Base-by-base conservation (phyloP, 176 grass and related monocot species). In the Melocanna baccifera region DNA sequence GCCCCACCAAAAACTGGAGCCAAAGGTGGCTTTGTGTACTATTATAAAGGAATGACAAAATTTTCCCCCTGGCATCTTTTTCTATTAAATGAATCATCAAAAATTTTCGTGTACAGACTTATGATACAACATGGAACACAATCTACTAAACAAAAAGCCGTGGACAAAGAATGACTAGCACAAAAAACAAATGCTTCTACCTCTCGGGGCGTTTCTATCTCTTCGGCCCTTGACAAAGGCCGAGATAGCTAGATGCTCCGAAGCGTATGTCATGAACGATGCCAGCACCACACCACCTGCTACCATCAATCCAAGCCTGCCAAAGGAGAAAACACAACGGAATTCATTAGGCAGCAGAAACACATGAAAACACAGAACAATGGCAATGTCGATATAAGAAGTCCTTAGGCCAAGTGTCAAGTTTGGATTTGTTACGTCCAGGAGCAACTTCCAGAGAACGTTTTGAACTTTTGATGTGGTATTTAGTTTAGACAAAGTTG, bases 191-290 rank as follows among this genome's bases (percentile, higher is more conserved):
- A 74, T 84, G 68, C 63, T 78, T 62, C 86, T 86, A 78, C 62
- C 82, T 91, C 84, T 91, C 13, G 52, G 52, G 16, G 57, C 40
- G 83, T 90, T 88, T 41, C 75, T 76, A 42, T 80, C 77, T 78
- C 80, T 93, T 64, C 88, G 82, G 28, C 91, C 89, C 76, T 90
- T 97, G 67, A 81, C 66, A 73, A 97, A 97, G 68, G 91, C 87
- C 69, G 88, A 86, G 69, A 89, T 86, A 68, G 94, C 94, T 85
- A 97, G 84, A 88, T 86, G 89, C 80, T 93, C 88, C 12, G 91
- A 85, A 28, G 91, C 82, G n/a, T 93, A 89, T 40, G 87, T 91
- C 94, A 91, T 93, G 55, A 97, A 93, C n/a, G 88, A 84, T 59
- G 89, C 89, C 82, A 88, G 66, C 72, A 88, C 61, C 32, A 93